phyloP scores from a whole-genome alignment of 148 eudicot species.

The Bassia scoparia region DNA sequence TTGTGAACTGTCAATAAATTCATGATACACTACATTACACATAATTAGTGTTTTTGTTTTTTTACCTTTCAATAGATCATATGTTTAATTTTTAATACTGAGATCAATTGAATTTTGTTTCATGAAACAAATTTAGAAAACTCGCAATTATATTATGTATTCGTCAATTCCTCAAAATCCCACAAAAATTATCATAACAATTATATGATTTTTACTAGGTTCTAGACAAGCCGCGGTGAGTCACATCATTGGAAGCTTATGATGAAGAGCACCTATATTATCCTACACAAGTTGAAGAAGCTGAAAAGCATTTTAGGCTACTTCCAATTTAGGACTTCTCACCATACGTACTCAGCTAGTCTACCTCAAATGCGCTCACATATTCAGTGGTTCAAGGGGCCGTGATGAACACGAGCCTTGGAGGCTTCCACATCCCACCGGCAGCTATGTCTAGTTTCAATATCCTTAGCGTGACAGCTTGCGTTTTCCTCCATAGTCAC shows the following conservation, averaged over 20 bases:
- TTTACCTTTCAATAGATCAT: too few relatives aligned
- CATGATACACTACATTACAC: too few relatives aligned
- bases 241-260: slow-evolving; percentile 13
- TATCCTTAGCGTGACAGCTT: slow-evolving; percentile 60
- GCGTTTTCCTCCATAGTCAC: slow-evolving; percentile 56
- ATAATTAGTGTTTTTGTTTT: too few relatives aligned
- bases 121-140: too few relatives aligned
- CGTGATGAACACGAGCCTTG: slow-evolving; percentile 49
- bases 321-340: slow-evolving; percentile 80
- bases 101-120: too few relatives aligned
- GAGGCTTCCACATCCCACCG: slow-evolving; percentile 58
- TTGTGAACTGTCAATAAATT: too few relatives aligned
- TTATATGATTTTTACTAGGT: slow-evolving; percentile 25
- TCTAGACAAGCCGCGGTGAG: slow-evolving; percentile 59
- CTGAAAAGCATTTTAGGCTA: slow-evolving; percentile 68
- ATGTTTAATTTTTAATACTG: too few relatives aligned
- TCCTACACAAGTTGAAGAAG: slow-evolving; percentile 77
- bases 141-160: too few relatives aligned
- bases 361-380: slow-evolving; percentile 73
- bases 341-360: slow-evolving; percentile 78
- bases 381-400: slow-evolving; percentile 86
- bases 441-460: slow-evolving; percentile 84
- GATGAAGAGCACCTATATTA: slow-evolving; percentile 54
- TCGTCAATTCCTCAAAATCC: too few relatives aligned
- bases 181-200: too few relatives aligned